Evolutionary conservation across 2,329 filamentous ascomycete species (phyloP), one percentile per base, ranked within the genome.

Genomic region (Pseudogymnoascus sp.): DNA sequence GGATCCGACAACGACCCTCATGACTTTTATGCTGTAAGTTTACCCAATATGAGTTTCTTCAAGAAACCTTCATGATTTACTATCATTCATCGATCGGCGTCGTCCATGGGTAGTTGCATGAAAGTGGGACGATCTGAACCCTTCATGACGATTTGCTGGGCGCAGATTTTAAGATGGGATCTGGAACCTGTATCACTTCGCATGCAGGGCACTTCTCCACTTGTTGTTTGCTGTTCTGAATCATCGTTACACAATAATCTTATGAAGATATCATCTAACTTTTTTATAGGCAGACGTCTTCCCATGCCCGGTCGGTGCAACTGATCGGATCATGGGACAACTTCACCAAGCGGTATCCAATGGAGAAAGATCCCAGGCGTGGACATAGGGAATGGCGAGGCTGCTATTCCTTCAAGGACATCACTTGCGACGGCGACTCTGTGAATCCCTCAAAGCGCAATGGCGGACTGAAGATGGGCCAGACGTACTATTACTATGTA

Each of bases 291-390:
- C 79, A 82, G 75, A 85, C 84, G 60, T 73, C 81, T 67, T 79
- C 81, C 65, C 79, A 82, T 59, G 80, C 85, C 64, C 79, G 81
- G 65, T 87, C 87, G 47, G 89, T 97, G 66, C 85, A 89, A 70
- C 81, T 97, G 50, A 80, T 94, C 68, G 93, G 93, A 64, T 96
- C 91, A 65, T 97, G 93, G 93, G 92, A 97, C 77, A 96, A 96
- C 77, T 97, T 97, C 75, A 79, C 81, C 63, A 85, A 82, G 70
- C 78, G 84, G 58, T 93, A 96, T 78, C 78, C 78, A 50, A 91
- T 97, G 86, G 85, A 93, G 72, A 84, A 86, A 68, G 93, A 97
- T 75, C 77, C 76, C 65, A 85, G 88, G 71, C 85, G 88, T 67
- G 88, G 90, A 66, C 80, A 79, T 62, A 85, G 86, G 64, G 85